phyloP scores from a whole-genome alignment of 768 basidiomycete genomes.

The Mycena belliarum region DNA sequence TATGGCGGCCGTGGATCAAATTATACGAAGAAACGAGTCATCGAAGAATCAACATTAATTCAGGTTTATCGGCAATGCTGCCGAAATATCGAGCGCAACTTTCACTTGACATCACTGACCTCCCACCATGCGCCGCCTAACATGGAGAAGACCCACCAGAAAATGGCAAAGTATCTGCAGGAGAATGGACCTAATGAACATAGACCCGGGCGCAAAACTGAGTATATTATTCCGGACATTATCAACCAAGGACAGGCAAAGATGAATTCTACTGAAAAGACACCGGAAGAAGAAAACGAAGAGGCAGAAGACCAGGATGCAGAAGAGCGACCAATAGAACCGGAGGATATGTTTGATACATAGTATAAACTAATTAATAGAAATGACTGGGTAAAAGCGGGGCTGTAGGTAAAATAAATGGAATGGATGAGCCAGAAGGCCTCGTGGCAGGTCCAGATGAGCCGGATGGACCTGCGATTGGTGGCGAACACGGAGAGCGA shows the following conservation, averaged over 20 bases:
- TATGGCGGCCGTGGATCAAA: constrained; percentile 38
- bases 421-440: too few relatives aligned
- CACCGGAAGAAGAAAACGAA: not conserved
- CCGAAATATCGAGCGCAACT: constrained; percentile 27
- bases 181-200: constrained; percentile 19
- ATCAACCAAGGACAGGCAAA: constrained; percentile 13
- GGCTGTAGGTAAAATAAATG: too few relatives aligned
- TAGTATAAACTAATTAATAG: too few relatives aligned
- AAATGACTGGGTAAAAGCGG: too few relatives aligned
- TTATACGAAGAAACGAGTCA: constrained; percentile 30
- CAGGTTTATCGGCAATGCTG: constrained; percentile 32
- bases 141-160: constrained; percentile 28
- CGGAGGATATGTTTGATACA: too few relatives aligned
- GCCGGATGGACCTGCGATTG: too few relatives aligned
- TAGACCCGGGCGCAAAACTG: constrained; percentile 13
- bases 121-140: constrained; percentile 29
- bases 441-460: too few relatives aligned
- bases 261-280: constrained; percentile 10
- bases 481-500: too few relatives aligned
- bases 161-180: constrained; percentile 18
- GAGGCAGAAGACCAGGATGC: constrained; percentile 2
- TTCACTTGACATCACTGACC: constrained; percentile 28
- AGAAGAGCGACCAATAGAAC: too few relatives aligned
- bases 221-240: constrained; percentile 20
- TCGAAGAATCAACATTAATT: constrained; percentile 26